Conservation (phyloP, 208 protist species). For the Trypanosoma boissoni region DNA sequence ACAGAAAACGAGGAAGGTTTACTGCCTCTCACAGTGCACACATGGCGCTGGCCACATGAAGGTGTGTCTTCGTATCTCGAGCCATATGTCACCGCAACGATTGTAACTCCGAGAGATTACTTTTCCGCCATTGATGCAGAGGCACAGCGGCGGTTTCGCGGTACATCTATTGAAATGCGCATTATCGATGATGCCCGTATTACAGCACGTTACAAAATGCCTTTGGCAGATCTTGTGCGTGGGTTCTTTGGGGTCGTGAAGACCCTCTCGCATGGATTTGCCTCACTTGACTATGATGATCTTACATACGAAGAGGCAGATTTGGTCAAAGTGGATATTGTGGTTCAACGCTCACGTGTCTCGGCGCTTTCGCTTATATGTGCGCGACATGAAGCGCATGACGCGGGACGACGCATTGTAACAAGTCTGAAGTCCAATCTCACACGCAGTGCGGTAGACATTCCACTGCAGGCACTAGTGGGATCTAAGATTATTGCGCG, state of each 20-base stretch:
- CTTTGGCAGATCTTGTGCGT: constrained; percentile 92
- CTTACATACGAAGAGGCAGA: constrained; percentile 81
- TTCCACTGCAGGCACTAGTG: constrained; percentile 91
- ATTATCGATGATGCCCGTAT: constrained; percentile 73
- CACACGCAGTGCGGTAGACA: constrained; percentile 82
- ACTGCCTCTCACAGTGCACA: constrained; percentile 62
- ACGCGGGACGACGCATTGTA: constrained; percentile 68
- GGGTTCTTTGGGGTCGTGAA: constrained; percentile 96
- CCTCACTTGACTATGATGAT: constrained; percentile 95
- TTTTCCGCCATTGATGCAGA: constrained; percentile 82
- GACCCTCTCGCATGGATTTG: constrained; percentile 91
- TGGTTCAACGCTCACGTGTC: constrained; percentile 91
- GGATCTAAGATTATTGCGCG: constrained; percentile 88
- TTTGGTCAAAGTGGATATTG: constrained; percentile 91
- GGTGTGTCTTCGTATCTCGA: constrained; percentile 83
- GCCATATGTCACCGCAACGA: constrained; percentile 85
- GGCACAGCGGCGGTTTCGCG: constrained; percentile 63
- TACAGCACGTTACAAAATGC: constrained; percentile 86
- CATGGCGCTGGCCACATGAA: constrained; percentile 85
- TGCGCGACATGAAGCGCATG: constrained; percentile 56
- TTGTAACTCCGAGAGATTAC: constrained; percentile 90
- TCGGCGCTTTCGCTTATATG: constrained; percentile 92
- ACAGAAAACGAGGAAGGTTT: constrained; percentile 20
- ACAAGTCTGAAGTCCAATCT: constrained; percentile 88
- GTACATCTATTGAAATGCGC: constrained; percentile 67